phyloP scores from a whole-genome alignment of 139 green algal species.

The Asterochloris erici region DNA sequence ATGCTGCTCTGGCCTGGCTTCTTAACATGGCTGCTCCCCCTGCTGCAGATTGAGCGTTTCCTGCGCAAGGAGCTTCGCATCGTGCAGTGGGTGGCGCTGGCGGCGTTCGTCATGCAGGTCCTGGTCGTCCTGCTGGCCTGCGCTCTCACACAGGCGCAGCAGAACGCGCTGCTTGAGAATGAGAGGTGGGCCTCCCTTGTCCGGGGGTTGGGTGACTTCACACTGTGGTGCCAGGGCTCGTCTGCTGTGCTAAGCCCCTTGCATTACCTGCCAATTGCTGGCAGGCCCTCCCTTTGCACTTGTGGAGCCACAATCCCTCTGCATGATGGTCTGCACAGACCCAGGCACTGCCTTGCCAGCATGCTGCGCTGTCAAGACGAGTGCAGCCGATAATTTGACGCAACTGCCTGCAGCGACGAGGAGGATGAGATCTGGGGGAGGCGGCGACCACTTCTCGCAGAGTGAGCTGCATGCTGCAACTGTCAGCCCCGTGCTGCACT shows the following conservation, averaged over 20 bases:
- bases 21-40: not conserved
- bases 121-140: conserved; percentile 20
- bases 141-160: conserved; percentile 17
- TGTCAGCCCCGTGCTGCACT: too few species aligned
- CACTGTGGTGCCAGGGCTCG: too few species aligned
- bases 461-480: not conserved
- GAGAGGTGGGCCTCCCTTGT: not conserved
- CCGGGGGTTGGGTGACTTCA: too few species aligned
- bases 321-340: too few species aligned
- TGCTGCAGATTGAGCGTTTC: conserved; percentile 22
- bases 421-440: conserved; percentile 25
- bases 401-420: conserved; percentile 19
- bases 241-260: not conserved
- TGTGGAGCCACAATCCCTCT: too few species aligned
- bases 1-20: not conserved
- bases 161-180: conserved; percentile 1
- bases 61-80: conserved; percentile 13
- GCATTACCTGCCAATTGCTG: not conserved
- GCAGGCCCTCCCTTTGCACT: too few species aligned
- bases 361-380: too few species aligned
- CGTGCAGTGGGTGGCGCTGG: conserved; percentile 25
- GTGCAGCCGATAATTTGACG: too few species aligned
- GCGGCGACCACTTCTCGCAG: conserved; percentile 9
- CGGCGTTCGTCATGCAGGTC: conserved; percentile 18
- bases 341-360: too few species aligned